Evolutionary conservation across 2,329 filamentous ascomycete genomes (phyloP), one percentile per base, ranked within the genome.

Genomic region (Ophiostoma himal-ulmi): DNA sequence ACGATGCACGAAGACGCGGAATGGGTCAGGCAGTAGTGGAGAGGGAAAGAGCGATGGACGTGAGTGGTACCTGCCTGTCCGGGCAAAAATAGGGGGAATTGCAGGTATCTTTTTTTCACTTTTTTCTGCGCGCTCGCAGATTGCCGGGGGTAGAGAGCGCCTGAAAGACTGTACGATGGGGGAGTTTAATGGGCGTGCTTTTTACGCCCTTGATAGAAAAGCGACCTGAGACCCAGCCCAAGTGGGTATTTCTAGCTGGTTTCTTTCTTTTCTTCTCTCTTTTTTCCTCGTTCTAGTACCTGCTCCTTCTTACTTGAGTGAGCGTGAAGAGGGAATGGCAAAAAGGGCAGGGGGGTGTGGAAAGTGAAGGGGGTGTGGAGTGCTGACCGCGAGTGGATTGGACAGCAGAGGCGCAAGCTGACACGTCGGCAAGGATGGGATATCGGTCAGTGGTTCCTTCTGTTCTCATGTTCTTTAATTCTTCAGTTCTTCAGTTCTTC

Each of bases 361-460:
- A 36, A 62, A 65, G 62, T 60, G 62, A 70, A 69, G 72, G 70
- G 67, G 60, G 71, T 71, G 71, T 68, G 67, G 69, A 68, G 72
- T 70, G 69, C 41, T 17, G 48, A 44, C 62, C 37, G 48, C 62
- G 52, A 54, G 65, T 66, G 71, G 73, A 74, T 73, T 75, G 74
- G 74, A 48, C 69, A 69, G 73, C 36, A 57, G 71, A 67, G 68
- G 72, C 71, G 69, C 72, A 74, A 72, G 71, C 72, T 75, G 74
- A 75, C 74, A 75, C 74, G 73, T 74, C 70, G 73, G 68, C 73
- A 71, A 72, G 70, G 68, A 67, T 70, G 64, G 71, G 60, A 14
- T 39, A 30, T 30, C 30, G 36, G 37, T 30, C 30, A 26, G 68
- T 54, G 67, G 60, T 72, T 67, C 41, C 26, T 69, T 41, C 41